Conservation (phyloP, 2,329 filamentous ascomycete species). For the Ophiostoma sp. region DNA sequence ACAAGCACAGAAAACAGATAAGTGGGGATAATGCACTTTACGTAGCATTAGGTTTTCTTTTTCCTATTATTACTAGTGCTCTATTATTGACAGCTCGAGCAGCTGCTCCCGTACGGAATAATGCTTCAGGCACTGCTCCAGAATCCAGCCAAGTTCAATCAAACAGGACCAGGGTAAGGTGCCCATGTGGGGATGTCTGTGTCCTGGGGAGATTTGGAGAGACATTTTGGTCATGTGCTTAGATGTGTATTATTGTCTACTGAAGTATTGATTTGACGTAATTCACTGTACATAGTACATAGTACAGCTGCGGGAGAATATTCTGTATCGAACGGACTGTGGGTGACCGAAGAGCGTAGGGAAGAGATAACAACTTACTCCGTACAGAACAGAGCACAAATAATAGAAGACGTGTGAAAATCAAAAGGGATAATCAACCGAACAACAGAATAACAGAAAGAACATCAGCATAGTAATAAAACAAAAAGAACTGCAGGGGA, state of each 20-base stretch:
- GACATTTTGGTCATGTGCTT: slow-evolving; percentile 5
- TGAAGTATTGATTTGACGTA: neutral
- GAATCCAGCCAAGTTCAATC: slow-evolving; percentile 1
- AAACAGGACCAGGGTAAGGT: slow-evolving; percentile 2
- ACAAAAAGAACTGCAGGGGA: neutral
- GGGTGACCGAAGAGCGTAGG: too few species aligned
- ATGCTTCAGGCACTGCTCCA: neutral
- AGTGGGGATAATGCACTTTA: neutral
- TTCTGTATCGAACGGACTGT: neutral
- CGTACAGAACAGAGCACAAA: too few species aligned
- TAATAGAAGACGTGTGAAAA: too few species aligned
- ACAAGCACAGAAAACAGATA: neutral
- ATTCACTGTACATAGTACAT: neutral
- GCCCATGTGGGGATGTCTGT: neutral
- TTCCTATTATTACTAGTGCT: too few species aligned
- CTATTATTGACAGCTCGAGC: too few species aligned
- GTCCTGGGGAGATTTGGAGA: neutral
- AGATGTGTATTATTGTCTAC: neutral
- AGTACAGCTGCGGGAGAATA: neutral
- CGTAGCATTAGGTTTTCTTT: neutral
- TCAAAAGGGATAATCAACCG: too few species aligned
- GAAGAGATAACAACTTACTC: too few species aligned
- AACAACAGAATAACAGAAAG: neutral
- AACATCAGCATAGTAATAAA: neutral
- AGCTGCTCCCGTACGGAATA: neutral